These are phyloP conservation scores for Ogataea glucozyma DNA, from an alignment of 805 yeast genomes.

Conservation along the genomic window DNA sequence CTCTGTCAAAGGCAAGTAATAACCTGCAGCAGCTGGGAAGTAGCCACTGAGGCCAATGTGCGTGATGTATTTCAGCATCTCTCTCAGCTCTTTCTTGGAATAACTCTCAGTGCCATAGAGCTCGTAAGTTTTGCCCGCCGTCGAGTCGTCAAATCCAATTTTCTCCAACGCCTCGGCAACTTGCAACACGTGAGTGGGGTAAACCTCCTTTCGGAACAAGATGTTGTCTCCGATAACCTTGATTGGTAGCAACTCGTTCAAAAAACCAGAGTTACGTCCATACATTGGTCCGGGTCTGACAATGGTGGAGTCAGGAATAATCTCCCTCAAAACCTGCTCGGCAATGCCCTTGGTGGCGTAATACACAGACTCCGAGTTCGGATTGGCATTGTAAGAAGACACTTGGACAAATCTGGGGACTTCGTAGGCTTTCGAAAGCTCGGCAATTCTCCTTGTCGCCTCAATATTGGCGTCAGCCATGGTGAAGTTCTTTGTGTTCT, in stretches of 20 bases:
- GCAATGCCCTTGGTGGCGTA: conserved; percentile 79
- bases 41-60: conserved; percentile 38
- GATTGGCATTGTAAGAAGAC: conserved; percentile 74
- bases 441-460: conserved; percentile 73
- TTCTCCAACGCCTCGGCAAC: conserved; percentile 77
- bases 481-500: conserved; percentile 73
- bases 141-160: conserved; percentile 79
- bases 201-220: conserved; percentile 61
- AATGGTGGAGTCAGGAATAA: conserved; percentile 73
- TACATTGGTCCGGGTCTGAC: conserved; percentile 83
- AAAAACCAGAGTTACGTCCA: conserved; percentile 71
- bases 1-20: conserved; percentile 43
- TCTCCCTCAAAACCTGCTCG: conserved; percentile 68
- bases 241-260: conserved; percentile 59
- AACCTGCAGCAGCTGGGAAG: conserved; percentile 40
- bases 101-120: conserved; percentile 70
- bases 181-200: conserved; percentile 76
- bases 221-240: conserved; percentile 64
- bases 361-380: conserved; percentile 65
- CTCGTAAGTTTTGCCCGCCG: conserved; percentile 75
- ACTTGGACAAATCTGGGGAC: conserved; percentile 79
- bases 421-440: conserved; percentile 65
- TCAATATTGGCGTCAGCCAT: conserved; percentile 85
- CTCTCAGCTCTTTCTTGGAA: conserved; percentile 62
- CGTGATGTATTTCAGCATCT: conserved; percentile 56